Evolutionary conservation across 768 basidiomycete species (phyloP).

Genomic region (Scleroderma citrinum): DNA sequence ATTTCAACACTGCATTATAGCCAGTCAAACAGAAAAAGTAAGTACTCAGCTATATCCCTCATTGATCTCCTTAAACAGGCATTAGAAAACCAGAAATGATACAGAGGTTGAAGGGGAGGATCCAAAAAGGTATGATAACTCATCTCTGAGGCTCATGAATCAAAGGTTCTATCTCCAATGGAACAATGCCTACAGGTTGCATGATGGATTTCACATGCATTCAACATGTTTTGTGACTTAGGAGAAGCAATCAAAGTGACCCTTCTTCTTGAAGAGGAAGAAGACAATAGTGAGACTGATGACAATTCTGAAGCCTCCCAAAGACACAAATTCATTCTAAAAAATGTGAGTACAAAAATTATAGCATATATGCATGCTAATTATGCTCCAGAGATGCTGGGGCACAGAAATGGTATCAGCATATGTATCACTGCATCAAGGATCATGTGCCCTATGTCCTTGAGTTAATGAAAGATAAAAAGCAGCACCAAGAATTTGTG

Average conservation of each 20-base stretch:
- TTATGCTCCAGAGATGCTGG: neutral
- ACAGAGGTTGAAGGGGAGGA: neutral
- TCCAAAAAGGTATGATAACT: neutral
- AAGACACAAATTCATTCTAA: neutral
- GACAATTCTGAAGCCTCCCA: neutral
- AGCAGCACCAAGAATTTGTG: neutral
- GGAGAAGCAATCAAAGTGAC: neutral
- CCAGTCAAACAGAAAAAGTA: neutral
- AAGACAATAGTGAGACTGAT: neutral
- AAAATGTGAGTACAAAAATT: neutral
- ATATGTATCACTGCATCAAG: neutral
- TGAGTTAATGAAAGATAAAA: neutral
- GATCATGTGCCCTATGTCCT: neutral
- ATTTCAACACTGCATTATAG: too few relatives aligned
- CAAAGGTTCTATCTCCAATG: neutral
- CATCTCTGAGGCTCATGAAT: neutral
- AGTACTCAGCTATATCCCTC: too few relatives aligned
- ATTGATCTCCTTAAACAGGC: neutral
- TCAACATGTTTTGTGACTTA: conserved; percentile 6
- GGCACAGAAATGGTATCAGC: neutral
- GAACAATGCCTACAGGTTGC: conserved; percentile 2
- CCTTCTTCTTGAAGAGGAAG: conserved; percentile 4
- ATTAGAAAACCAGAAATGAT: neutral
- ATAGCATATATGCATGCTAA: neutral
- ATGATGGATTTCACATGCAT: conserved; percentile 1